Evolutionary conservation across 352 stramenopile genomes (phyloP).

Genomic region (Pythium guiyangense): DNA sequence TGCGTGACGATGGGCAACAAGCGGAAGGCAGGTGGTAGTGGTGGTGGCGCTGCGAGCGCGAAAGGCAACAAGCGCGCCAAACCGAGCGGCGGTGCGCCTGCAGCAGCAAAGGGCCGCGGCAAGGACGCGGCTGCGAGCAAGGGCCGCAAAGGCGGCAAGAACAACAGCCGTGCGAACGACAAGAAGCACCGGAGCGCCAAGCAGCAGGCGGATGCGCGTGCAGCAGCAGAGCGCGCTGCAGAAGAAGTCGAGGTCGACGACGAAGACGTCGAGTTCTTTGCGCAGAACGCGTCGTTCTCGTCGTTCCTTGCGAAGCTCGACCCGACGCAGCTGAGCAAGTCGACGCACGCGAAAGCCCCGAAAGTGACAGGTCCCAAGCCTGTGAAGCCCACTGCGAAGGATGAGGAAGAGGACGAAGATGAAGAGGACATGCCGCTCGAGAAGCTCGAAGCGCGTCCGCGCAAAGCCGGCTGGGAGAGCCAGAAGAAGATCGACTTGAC

Average conservation of each 20-base stretch:
- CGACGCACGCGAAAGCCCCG: constrained; percentile 32
- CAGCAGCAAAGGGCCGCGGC: constrained; percentile 18
- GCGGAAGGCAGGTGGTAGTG: constrained; percentile 23
- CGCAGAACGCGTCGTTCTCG: constrained; percentile 61
- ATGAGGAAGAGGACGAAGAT: constrained; percentile 22
- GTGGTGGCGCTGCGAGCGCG: constrained; percentile 7
- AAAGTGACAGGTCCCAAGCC: constrained; percentile 5
- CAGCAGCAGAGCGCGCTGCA: constrained; percentile 25
- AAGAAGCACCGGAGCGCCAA: constrained; percentile 4
- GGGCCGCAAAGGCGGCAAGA: constrained; percentile 2
- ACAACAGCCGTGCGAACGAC: not conserved
- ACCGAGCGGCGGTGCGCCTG: constrained; percentile 12
- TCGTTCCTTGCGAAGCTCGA: constrained; percentile 83
- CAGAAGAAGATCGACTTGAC: constrained; percentile 54
- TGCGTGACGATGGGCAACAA: constrained; percentile 23
- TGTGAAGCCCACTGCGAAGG: constrained; percentile 13
- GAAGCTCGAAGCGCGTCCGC: constrained; percentile 70
- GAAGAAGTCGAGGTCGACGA: constrained; percentile 64
- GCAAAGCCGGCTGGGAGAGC: constrained; percentile 55
- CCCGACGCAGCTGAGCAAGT: constrained; percentile 49
- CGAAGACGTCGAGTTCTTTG: constrained; percentile 78
- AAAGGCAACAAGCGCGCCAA: constrained; percentile 41
- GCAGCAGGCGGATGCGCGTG: constrained; percentile 20
- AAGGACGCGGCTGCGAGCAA: constrained; percentile 8
- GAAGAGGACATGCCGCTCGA: constrained; percentile 53